Conservation (phyloP, 495 filamentous ascomycete species). For the Hypoxylon perforatum region DNA sequence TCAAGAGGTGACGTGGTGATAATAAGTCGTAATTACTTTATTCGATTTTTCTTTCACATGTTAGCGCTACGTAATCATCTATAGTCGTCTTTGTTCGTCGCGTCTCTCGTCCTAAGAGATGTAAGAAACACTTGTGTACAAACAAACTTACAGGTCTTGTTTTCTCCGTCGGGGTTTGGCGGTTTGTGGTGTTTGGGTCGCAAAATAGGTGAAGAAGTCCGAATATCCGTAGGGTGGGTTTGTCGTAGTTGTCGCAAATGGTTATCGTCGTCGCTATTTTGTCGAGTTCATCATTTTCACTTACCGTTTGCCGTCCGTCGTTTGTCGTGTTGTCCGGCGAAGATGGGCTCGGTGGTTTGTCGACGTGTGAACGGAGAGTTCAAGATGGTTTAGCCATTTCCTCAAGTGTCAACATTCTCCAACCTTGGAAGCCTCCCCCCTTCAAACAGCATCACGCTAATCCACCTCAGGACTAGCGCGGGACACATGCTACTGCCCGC, state of each 20-base stretch:
- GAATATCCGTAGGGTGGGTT: conserved; percentile 27
- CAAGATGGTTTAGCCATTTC: conserved; percentile 27
- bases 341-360: conserved; percentile 35
- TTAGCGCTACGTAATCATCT: conserved; percentile 22
- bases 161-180: conserved; percentile 14
- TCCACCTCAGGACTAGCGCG: conserved; percentile 24
- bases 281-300: conserved; percentile 38
- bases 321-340: conserved; percentile 31
- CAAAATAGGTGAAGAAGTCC: conserved; percentile 4
- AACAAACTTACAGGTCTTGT: conserved; percentile 33
- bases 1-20: conserved; percentile 24
- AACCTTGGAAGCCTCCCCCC: conserved; percentile 42
- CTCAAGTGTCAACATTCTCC: conserved; percentile 43
- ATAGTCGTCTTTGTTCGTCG: conserved; percentile 25
- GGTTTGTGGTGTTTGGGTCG: conserved; percentile 16
- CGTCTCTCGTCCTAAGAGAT: conserved; percentile 17
- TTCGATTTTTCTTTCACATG: conserved; percentile 17
- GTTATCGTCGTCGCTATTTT: conserved; percentile 21
- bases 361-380: conserved; percentile 21
- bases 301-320: conserved; percentile 30
- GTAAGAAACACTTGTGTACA: not conserved
- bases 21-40: conserved; percentile 2
- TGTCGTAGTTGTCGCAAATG: conserved; percentile 14
- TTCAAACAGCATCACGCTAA: conserved; percentile 31
- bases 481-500: conserved; percentile 44